Conservation (phyloP, 768 basidiomycete species). For the Collybia mongolica region DNA sequence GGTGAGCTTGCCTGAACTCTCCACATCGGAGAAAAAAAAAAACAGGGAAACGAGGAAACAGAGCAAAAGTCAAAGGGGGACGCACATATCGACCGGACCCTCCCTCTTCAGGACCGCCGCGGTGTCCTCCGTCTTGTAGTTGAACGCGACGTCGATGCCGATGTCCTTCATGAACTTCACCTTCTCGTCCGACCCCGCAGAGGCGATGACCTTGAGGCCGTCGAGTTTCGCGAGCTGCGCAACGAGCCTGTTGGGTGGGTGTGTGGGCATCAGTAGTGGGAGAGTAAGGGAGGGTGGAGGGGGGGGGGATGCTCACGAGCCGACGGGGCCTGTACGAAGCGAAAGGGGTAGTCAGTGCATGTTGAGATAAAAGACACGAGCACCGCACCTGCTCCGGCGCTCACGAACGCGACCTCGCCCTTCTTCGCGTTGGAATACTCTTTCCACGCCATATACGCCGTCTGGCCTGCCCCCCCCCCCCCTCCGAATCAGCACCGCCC, state of each 20-base stretch:
- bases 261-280: neutral
- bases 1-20: no score
- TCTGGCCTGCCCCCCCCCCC: constrained; percentile 16
- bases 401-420: constrained; percentile 39
- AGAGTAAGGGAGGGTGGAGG: neutral
- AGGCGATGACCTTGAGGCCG: constrained; percentile 65
- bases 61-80: neutral
- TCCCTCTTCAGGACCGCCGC: constrained; percentile 49
- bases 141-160: constrained; percentile 69
- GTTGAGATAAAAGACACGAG: neutral
- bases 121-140: constrained; percentile 63
- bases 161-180: constrained; percentile 55
- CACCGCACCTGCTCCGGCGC: constrained; percentile 32
- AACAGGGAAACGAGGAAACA: no score
- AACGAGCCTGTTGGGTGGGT: constrained; percentile 31
- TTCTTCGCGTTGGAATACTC: constrained; percentile 35
- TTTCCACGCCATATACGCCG: constrained; percentile 38
- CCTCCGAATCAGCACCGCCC: no score
- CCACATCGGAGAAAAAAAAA: no score
- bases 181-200: constrained; percentile 72
- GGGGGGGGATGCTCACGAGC: constrained; percentile 41
- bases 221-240: constrained; percentile 50
- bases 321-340: constrained; percentile 42
- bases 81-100: constrained; percentile 45
- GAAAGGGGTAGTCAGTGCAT: neutral